Percentiles rank a stretch among this genome's conserved stretches.
Conservation (phyloP, 2,329 filamentous ascomycete species). For the Verticillium isaacii region DNA sequence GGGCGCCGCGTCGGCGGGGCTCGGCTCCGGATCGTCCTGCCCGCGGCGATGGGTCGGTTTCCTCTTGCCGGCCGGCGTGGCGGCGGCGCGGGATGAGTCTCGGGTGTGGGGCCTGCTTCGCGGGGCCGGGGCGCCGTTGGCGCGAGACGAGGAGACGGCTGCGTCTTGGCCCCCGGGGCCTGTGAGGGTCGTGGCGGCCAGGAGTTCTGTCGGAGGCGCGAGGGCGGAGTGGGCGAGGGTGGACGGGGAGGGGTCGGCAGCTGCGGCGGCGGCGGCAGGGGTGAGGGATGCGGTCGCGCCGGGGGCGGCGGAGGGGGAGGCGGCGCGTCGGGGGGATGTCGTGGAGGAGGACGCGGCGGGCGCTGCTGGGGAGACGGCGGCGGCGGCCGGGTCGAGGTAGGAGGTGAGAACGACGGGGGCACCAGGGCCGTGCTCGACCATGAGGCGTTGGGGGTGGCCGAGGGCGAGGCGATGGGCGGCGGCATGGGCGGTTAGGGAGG, state of each 20-base stretch:
- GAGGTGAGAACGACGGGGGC: conserved; percentile 39
- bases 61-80: conserved; percentile 2
- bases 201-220: conserved; percentile 1
- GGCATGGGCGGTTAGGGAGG: conserved; percentile 48
- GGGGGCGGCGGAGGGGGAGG: conserved; percentile 1
- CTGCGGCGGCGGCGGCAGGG: not conserved
- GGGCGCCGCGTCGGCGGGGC: conserved; percentile 33
- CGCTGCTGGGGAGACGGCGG: not conserved
- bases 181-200: not conserved
- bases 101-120: conserved; percentile 1
- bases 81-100: conserved; percentile 7
- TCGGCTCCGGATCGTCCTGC: conserved; percentile 13
- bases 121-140: not conserved
- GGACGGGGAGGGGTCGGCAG: conserved; percentile 4
- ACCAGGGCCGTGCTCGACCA: conserved; percentile 49
- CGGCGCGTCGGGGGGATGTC: conserved; percentile 1
- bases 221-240: not conserved
- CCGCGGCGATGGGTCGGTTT: not conserved
- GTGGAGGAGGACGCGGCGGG: not conserved
- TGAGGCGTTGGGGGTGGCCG: conserved; percentile 50
- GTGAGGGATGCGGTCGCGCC: not conserved
- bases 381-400: conserved; percentile 35
- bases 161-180: not conserved
- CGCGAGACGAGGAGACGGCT: not conserved
- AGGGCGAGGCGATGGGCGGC: conserved; percentile 47